These are phyloP conservation scores for Fusarium coffeatum DNA, from an alignment of 2,329 filamentous ascomycete genomes.

Conservation along the genomic window DNA sequence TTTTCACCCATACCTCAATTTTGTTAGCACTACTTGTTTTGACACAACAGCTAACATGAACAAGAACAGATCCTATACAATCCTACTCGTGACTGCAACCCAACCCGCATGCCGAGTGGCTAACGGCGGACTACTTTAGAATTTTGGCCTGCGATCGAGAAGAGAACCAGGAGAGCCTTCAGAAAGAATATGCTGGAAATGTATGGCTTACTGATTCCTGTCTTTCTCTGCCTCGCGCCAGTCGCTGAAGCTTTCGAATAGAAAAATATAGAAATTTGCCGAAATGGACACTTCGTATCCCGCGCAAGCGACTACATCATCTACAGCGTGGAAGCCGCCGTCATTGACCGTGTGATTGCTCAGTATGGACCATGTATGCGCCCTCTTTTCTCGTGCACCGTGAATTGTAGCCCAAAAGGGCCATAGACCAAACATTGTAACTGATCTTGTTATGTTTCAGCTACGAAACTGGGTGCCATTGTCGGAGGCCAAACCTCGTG, in stretches of 20 bases:
- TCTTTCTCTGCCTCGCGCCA: constrained; percentile 41
- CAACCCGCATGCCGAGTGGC: constrained; percentile 45
- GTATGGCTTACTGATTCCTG: constrained; percentile 66
- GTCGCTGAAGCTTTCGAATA: constrained; percentile 63
- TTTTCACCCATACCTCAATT: constrained; percentile 5
- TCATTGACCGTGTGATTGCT: constrained; percentile 87
- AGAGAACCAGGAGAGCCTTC: constrained; percentile 85
- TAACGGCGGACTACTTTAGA: constrained; percentile 62
- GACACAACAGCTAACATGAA: constrained; percentile 39
- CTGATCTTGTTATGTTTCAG: constrained; percentile 58
- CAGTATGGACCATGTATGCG: constrained; percentile 88
- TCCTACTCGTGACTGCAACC: constrained; percentile 11
- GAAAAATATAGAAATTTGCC: constrained; percentile 88
- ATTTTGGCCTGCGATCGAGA: constrained; percentile 94
- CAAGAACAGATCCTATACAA: constrained; percentile 33
- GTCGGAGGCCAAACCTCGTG: constrained; percentile 98
- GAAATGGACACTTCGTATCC: constrained; percentile 95
- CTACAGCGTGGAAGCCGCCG: constrained; percentile 96
- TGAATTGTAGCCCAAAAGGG: constrained; percentile 7
- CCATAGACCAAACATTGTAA: background rate
- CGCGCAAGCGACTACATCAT: constrained; percentile 98
- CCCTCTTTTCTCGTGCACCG: constrained; percentile 23
- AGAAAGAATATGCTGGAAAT: constrained; percentile 84
- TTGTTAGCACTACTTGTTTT: constrained; percentile 22
- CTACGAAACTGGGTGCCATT: constrained; percentile 93